Conservation (phyloP, 768 basidiomycete species). For the Auriscalpium orientale region DNA sequence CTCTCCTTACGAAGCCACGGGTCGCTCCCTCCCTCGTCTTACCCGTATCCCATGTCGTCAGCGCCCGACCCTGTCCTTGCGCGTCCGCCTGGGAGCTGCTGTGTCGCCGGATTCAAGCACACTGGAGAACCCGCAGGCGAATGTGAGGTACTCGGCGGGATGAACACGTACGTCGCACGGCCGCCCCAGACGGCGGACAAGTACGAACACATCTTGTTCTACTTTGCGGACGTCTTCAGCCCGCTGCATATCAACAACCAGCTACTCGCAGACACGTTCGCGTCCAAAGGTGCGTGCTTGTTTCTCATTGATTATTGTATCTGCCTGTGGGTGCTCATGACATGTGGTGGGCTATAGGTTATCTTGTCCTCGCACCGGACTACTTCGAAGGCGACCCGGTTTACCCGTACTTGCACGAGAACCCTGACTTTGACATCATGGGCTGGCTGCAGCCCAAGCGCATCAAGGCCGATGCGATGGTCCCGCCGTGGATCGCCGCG, state of each 20-base stretch:
- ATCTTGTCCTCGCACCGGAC: not conserved
- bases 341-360: not conserved
- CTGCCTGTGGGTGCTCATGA: not conserved
- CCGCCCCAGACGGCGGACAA: not conserved
- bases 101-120: not conserved
- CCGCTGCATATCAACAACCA: slow-evolving; percentile 1
- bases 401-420: not conserved
- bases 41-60: too few relatives aligned
- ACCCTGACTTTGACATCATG: not conserved
- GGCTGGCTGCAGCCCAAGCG: not conserved
- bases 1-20: too few relatives aligned
- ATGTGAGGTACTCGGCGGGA: not conserved
- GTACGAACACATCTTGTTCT: not conserved
- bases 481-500: not conserved
- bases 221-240: not conserved
- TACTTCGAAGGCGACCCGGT: slow-evolving; percentile 1
- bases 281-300: not conserved
- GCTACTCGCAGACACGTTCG: not conserved
- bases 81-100: not conserved
- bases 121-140: not conserved
- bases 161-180: not conserved
- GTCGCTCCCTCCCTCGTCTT: too few relatives aligned
- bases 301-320: not conserved
- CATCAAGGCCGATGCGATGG: not conserved
- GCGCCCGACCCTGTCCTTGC: not conserved